A percentile compares a stretch with the other conserved stretches of the same genome.
These are phyloP conservation scores for Botrytis fragariae DNA, from an alignment of 2,329 filamentous ascomycete species.

Conservation along the genomic window DNA sequence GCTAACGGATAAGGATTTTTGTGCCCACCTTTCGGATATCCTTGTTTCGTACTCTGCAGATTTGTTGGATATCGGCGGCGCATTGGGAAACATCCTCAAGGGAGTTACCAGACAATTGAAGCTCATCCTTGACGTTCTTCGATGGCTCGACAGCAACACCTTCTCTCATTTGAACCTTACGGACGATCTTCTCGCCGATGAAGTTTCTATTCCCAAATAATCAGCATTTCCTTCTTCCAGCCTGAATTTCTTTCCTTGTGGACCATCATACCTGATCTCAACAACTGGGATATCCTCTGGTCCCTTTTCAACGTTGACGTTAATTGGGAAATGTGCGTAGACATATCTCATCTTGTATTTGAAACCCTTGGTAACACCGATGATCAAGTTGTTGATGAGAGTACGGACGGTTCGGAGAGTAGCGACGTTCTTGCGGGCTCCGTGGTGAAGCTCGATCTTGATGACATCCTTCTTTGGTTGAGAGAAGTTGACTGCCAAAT, in stretches of 20 bases:
- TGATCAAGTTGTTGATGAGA: constrained; percentile 97
- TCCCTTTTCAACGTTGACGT: constrained; percentile 99
- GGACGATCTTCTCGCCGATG: constrained; percentile 98
- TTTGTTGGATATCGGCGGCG: constrained; percentile 98
- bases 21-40: constrained; percentile 94
- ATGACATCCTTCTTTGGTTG: constrained; percentile 81
- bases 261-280: constrained; percentile 81
- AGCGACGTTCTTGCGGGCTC: constrained; percentile 94
- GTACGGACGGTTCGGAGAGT: constrained; percentile 97
- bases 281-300: constrained; percentile 82
- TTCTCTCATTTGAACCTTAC: constrained; percentile 81
- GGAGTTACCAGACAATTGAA: constrained; percentile 88
- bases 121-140: constrained; percentile 95
- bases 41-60: constrained; percentile 99
- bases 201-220: constrained; percentile 68
- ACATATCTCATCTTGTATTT: constrained; percentile 99
- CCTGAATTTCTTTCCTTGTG: neutral
- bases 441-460: constrained; percentile 98
- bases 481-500: constrained; percentile 94
- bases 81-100: constrained; percentile 97
- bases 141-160: constrained; percentile 91
- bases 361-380: constrained; percentile 98
- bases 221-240: constrained; percentile 37
- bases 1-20: neutral
- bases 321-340: constrained; percentile 99